Conservation (phyloP, 1,284 basidiomycete species). For the Puccinia triticina region DNA sequence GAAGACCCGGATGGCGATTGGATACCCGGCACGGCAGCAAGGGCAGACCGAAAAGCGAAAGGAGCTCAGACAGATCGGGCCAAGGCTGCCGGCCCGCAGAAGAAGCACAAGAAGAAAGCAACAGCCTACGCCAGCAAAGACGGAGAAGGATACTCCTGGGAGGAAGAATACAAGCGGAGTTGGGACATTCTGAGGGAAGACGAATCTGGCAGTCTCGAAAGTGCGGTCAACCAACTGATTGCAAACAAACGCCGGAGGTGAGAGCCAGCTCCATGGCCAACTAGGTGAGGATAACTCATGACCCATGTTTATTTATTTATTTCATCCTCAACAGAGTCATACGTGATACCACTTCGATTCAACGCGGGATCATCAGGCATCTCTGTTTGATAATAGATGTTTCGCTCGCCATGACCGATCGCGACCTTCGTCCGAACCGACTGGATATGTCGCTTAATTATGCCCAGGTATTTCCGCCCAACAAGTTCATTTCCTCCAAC, state of each 20-base stretch:
- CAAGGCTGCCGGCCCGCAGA: neutral
- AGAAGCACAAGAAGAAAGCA: slow-evolving; percentile 47
- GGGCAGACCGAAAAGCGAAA: neutral
- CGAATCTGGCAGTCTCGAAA: slow-evolving; percentile 84
- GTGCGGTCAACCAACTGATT: slow-evolving; percentile 83
- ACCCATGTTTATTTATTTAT: neutral
- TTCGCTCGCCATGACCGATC: slow-evolving; percentile 87
- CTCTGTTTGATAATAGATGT: slow-evolving; percentile 87
- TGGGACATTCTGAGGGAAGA: slow-evolving; percentile 98
- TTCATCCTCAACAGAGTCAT: slow-evolving; percentile 60
- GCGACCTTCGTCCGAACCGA: slow-evolving; percentile 90
- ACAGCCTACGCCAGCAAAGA: slow-evolving; percentile 51
- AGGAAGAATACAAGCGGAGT: slow-evolving; percentile 86
- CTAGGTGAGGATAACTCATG: slow-evolving; percentile 13
- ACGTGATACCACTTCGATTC: slow-evolving; percentile 80
- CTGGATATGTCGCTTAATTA: slow-evolving; percentile 88
- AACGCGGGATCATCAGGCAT: slow-evolving; percentile 94
- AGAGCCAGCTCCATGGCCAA: slow-evolving; percentile 52
- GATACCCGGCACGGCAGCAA: neutral
- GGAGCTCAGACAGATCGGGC: neutral
- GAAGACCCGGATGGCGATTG: slow-evolving; percentile 26
- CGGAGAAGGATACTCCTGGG: slow-evolving; percentile 76
- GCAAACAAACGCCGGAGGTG: slow-evolving; percentile 82
- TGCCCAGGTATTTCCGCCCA: slow-evolving; percentile 63
- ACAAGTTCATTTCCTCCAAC: neutral